Conservation (phyloP, 345 rosid genomes). For the Gynandropsis gynandra region DNA sequence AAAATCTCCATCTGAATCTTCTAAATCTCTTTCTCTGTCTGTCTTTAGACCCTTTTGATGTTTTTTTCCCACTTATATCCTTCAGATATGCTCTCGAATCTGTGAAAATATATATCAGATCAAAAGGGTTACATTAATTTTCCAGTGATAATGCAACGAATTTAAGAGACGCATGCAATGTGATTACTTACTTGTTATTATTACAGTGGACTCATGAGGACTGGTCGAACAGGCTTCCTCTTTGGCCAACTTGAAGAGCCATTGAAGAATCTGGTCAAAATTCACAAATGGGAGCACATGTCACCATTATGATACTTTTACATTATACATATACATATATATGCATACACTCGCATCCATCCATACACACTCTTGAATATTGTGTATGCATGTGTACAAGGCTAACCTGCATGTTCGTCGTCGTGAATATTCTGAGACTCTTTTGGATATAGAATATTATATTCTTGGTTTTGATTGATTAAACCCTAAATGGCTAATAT, state of each 20-base stretch:
- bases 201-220: constrained; percentile 11
- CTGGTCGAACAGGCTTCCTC: constrained; percentile 18
- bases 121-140: too few species aligned
- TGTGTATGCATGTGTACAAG: constrained; percentile 27
- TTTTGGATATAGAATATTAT: constrained; percentile 14
- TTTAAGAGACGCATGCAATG: neutral
- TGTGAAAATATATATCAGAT: constrained; percentile 14
- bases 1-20: constrained; percentile 27
- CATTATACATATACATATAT: too few species aligned
- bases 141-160: neutral
- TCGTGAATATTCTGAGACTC: too few species aligned
- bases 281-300: constrained; percentile 11
- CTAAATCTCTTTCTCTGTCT: constrained; percentile 1
- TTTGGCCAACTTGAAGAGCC: constrained; percentile 44
- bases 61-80: constrained; percentile 23
- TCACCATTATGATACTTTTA: constrained; percentile 6
- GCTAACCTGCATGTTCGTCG: constrained; percentile 58
- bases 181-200: constrained; percentile 22
- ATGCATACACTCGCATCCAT: neutral
- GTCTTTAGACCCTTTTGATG: constrained; percentile 17
- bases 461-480: constrained; percentile 20
- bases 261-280: constrained; percentile 54
- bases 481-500: too few species aligned
- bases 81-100: constrained; percentile 24
- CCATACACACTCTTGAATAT: constrained; percentile 18